Evolutionary conservation across 768 basidiomycete genomes (phyloP).

Genomic region (Serendipita indica): DNA sequence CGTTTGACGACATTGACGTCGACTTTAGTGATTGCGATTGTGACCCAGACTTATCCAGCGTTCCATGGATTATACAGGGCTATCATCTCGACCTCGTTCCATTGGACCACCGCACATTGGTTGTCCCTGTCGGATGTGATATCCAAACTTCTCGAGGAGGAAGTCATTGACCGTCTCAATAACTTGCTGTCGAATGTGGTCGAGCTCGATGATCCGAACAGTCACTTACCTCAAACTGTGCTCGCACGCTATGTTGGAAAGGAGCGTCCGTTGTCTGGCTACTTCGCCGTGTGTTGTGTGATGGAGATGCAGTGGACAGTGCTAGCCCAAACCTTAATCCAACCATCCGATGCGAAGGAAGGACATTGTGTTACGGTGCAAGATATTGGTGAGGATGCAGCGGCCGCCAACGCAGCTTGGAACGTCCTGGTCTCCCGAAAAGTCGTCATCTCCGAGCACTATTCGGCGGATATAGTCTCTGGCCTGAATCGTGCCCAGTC

Average conservation of each 20-base stretch:
- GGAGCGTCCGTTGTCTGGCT: conserved; percentile 69
- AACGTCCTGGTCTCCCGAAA: conserved; percentile 27
- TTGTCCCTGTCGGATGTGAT: conserved; percentile 36
- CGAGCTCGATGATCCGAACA: conserved; percentile 29
- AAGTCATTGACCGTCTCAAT: conserved; percentile 58
- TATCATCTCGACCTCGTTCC: conserved; percentile 59
- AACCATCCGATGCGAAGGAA: conserved; percentile 21
- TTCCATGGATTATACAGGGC: conserved; percentile 81
- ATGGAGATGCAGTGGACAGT: conserved; percentile 77
- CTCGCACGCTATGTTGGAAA: conserved; percentile 53
- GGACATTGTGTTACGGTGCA: conserved; percentile 13
- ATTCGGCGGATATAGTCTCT: conserved; percentile 22
- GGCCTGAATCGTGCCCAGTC: conserved; percentile 36
- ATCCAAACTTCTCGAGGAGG: conserved; percentile 45
- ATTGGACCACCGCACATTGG: conserved; percentile 62
- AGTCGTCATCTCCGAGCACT: background rate
- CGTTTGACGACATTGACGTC: background rate
- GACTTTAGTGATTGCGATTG: conserved; percentile 44
- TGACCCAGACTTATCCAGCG: conserved; percentile 64
- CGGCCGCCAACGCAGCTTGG: conserved; percentile 77
- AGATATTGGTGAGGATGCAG: conserved; percentile 44
- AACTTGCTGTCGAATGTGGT: conserved; percentile 40
- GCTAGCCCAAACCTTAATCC: conserved; percentile 51
- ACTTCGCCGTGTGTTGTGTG: conserved; percentile 80
- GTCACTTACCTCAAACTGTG: conserved; percentile 17